These are phyloP conservation scores for Pythium folliculosum DNA, from an alignment of 352 stramenopile species.

Conservation along the genomic window DNA sequence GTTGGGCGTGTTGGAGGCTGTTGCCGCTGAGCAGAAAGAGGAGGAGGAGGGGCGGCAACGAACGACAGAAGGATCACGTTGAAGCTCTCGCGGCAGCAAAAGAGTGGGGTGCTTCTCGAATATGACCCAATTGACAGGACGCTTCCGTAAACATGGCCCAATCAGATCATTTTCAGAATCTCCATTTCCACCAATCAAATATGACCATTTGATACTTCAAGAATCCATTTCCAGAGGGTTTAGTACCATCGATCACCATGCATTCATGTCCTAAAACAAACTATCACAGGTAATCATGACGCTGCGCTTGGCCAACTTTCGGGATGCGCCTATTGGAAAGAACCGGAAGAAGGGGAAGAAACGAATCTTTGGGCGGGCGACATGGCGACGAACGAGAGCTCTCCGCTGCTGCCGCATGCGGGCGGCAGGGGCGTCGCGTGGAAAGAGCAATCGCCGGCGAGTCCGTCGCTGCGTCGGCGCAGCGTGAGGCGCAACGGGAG, in stretches of 20 bases:
- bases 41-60: not conserved
- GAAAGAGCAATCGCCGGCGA: constrained; percentile 2
- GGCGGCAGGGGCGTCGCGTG: not conserved
- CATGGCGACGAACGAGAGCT: constrained; percentile 15
- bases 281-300: constrained; percentile 1
- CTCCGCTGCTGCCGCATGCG: constrained; percentile 16
- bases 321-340: not conserved
- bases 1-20: too few species aligned
- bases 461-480: constrained; percentile 11
- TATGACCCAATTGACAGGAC: constrained; percentile 20
- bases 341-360: not conserved
- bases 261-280: not conserved
- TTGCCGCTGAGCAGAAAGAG: too few species aligned
- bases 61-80: constrained; percentile 16
- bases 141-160: constrained; percentile 16
- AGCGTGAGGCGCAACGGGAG: constrained; percentile 1
- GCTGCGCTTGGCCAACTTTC: not conserved
- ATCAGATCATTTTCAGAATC: constrained; percentile 7
- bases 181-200: constrained; percentile 16
- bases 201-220: constrained; percentile 9
- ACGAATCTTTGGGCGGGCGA: not conserved
- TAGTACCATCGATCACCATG: not conserved
- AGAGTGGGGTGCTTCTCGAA: not conserved
- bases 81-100: constrained; percentile 3
- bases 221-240: constrained; percentile 21